These are phyloP conservation scores for Leptomonas pyrrhocoris DNA, from an alignment of 208 protist species.

Conservation along the genomic window DNA sequence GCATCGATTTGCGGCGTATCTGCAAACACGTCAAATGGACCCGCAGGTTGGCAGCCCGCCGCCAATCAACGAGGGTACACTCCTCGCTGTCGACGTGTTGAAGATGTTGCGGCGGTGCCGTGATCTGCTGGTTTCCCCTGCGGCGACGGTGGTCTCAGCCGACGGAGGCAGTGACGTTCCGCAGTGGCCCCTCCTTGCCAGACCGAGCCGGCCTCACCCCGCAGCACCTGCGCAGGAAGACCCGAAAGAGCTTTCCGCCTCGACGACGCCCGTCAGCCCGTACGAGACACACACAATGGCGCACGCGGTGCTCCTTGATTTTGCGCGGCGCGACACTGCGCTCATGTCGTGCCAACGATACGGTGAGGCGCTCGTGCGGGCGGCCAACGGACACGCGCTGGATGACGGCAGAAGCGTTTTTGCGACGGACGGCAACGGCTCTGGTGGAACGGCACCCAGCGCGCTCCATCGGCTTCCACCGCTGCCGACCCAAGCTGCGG, in stretches of 20 bases:
- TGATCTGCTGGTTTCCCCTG: neutral
- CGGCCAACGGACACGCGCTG: conserved; percentile 16
- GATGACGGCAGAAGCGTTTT: neutral
- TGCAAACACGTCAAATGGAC: conserved; percentile 22
- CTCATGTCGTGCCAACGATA: conserved; percentile 23
- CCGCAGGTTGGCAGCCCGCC: conserved; percentile 7
- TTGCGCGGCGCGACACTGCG: conserved; percentile 27
- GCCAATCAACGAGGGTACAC: conserved; percentile 12
- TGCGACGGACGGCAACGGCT: neutral
- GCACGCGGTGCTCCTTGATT: conserved; percentile 12
- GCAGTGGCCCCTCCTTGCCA: neutral
- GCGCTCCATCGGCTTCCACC: conserved; percentile 1
- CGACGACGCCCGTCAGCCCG: neutral
- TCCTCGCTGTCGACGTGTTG: conserved; percentile 24
- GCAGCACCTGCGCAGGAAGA: conserved; percentile 37
- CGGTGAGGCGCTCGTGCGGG: conserved; percentile 31
- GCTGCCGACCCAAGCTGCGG: neutral
- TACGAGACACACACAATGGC: neutral
- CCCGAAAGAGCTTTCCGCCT: neutral
- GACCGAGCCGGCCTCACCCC: neutral
- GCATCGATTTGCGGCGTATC: conserved; percentile 12
- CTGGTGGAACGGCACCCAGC: neutral
- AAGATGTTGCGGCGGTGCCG: conserved; percentile 11
- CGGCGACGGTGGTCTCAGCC: neutral
- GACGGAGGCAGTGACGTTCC: neutral